A percentile compares a stretch with the other conserved stretches of the same genome.
phyloP scores from a whole-genome alignment of 306 rosid species.

The Quercus robur region DNA sequence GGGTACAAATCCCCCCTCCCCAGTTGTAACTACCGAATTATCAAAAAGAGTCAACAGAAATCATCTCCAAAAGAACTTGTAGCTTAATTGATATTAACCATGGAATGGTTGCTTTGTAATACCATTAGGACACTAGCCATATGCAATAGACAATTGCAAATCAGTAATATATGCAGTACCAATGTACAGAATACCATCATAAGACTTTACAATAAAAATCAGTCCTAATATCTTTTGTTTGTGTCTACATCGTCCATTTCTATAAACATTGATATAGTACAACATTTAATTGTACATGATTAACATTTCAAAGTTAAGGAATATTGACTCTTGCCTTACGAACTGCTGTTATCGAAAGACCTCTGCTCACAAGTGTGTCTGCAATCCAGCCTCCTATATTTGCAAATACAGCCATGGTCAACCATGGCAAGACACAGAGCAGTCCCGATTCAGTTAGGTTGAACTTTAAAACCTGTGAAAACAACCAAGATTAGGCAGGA shows the following conservation, averaged over 20 bases:
- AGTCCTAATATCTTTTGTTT: neutral
- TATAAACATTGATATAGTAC: neutral
- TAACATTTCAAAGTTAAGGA: neutral
- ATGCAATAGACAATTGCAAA: neutral
- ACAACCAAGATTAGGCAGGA: conserved; percentile 5
- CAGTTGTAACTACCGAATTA: too few relatives aligned
- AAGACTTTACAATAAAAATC: neutral
- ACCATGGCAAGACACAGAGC: conserved; percentile 93
- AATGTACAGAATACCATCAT: neutral
- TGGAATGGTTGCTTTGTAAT: neutral
- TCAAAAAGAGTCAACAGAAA: neutral
- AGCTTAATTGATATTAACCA: neutral
- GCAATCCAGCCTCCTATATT: conserved; percentile 99
- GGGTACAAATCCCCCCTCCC: too few relatives aligned
- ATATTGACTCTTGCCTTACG: conserved; percentile 64
- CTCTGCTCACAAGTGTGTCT: conserved; percentile 89
- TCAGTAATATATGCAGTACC: neutral
- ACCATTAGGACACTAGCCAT: neutral
- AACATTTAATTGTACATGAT: conserved; percentile 1
- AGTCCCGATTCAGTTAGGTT: conserved; percentile 97
- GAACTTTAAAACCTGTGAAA: conserved; percentile 89
- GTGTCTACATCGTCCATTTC: neutral
- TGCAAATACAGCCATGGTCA: conserved; percentile 95
- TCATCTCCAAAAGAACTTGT: neutral
- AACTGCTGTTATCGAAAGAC: conserved; percentile 80